Evolutionary conservation across 2,329 filamentous ascomycete genomes (phyloP), one percentile per base, ranked within the genome.

Genomic region (Taxawa tesnikishii): DNA sequence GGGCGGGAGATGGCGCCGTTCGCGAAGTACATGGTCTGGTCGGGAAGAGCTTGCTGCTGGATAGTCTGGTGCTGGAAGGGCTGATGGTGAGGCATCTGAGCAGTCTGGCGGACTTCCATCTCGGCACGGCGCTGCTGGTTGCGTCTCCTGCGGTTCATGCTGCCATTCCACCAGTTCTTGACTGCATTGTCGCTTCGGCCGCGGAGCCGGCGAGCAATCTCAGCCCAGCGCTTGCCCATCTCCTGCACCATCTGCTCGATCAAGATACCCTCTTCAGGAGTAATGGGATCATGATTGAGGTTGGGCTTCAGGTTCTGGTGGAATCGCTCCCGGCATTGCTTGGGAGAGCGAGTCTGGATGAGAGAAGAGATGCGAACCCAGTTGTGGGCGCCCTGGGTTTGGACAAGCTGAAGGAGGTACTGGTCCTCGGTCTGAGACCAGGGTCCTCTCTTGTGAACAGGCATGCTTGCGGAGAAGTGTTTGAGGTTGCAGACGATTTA

Each of bases 111-210:
- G 18, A 48, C 42, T 19, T 51, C 46, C 34, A 48, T 43, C 34
- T 54, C 50, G 24, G 46, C 42, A 15, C 51, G 50, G 29, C 52
- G 51, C 26, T 49, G 47, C 13, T 37, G 35, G 39, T 51, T 55
- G 39, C 63, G 58, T 48, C 61, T 59, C 48, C 79, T 70, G 48
- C 85, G 75, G 61, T 94, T 94, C 69, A 87, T 81, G 53, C 79
- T 83, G 30, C 87, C 85, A 53, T 94, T 94, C 83, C 83, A 94
- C 84, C 85, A 94, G 58, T 94, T 94, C 72, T 94, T 94, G 41
- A 94, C 83, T 16, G 83, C 81, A 50, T 94, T 94, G 63, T 94
- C 87, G 55, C 85, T 93, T 49, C 87, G 79, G 42, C 84, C 84
- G 33, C 79, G 70, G 13, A 94, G 68, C 28, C 75, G 68, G 43